Evolutionary conservation across 805 yeast genomes (phyloP).

Genomic region (Starmera dryadoides): DNA sequence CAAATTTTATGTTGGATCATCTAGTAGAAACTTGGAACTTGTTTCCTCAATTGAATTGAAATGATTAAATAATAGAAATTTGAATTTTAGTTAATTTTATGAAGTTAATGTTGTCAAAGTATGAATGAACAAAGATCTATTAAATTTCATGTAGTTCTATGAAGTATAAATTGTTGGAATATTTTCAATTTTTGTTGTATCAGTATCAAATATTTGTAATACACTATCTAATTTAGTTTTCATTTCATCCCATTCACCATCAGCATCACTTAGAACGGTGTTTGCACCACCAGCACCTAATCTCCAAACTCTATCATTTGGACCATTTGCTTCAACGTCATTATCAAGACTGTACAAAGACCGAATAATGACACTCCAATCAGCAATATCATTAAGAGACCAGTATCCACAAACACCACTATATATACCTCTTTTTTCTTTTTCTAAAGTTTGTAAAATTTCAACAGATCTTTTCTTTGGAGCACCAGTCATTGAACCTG

Average conservation of each 20-base stretch:
- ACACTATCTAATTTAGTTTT: constrained; percentile 72
- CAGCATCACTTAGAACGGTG: constrained; percentile 76
- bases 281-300: constrained; percentile 99
- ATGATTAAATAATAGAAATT: too few species aligned
- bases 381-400: constrained; percentile 81
- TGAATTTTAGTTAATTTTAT: too few species aligned
- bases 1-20: constrained; percentile 38
- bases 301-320: constrained; percentile 49
- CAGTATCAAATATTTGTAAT: constrained; percentile 36
- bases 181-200: too few species aligned
- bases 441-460: constrained; percentile 45
- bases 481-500: constrained; percentile 99
- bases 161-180: too few species aligned
- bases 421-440: constrained; percentile 62
- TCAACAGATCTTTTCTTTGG: constrained; percentile 93
- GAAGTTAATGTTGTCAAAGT: too few species aligned
- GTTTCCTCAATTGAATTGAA: constrained; percentile 21
- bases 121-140: too few species aligned
- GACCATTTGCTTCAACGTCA: constrained; percentile 27
- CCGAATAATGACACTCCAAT: constrained; percentile 94
- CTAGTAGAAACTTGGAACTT: constrained; percentile 35
- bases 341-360: constrained; percentile 63
- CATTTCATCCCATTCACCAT: constrained; percentile 93
- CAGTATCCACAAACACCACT: constrained; percentile 96
- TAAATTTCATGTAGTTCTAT: too few species aligned